Base-by-base conservation (phyloP, 2,329 filamentous ascomycete species). In the Botrytis fragariae region DNA sequence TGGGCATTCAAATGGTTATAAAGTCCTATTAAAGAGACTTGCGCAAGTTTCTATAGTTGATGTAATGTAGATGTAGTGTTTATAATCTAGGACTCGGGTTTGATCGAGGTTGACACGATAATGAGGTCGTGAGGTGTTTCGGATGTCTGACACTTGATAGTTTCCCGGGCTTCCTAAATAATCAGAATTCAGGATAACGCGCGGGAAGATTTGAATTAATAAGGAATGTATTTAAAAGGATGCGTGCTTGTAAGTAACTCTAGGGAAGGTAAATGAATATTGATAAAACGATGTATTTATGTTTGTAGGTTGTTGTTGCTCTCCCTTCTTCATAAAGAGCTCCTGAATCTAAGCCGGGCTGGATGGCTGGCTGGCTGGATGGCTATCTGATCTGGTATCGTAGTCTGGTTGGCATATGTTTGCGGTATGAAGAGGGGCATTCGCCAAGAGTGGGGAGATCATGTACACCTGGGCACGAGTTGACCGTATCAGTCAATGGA, bases 1-100 rank as follows among this genome's bases (percentile, higher is more conserved):
- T 78, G 79, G 80, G 79, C 81, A 82, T 82, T 81, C 78, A 82
- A 81, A 79, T 76, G 74, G 74, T 64, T 69, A 76, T 67, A 16
- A 35, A 42, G 42, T 45, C 18, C n/a, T 48, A 32, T 45, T 9
- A 37, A 18, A 32, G 35, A 70, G 12, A 63, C 35, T 68, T 37
- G 39, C 37, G 72, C 37, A 59, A 69, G 37, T 7, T 32, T 37
- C 35, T 62, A 48, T 59, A 70, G 37, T 16, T 18, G n/a, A 29
- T 18, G 51, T 54, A 32, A 32, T 57, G 51, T 57, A 32, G 25
- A 57, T 62, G 29, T 42, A 68, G 71, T 68, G 59, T 37, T 65
- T 51, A 20, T 25, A 32, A 69, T 74, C 69, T 54, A 74, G 35
- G 63, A 67, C 54, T 62, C 60, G 74, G 76, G 22, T 18, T 75